These are phyloP conservation scores for Atractiella rhizophila DNA, from an alignment of 768 basidiomycete genomes.

Conservation along the genomic window DNA sequence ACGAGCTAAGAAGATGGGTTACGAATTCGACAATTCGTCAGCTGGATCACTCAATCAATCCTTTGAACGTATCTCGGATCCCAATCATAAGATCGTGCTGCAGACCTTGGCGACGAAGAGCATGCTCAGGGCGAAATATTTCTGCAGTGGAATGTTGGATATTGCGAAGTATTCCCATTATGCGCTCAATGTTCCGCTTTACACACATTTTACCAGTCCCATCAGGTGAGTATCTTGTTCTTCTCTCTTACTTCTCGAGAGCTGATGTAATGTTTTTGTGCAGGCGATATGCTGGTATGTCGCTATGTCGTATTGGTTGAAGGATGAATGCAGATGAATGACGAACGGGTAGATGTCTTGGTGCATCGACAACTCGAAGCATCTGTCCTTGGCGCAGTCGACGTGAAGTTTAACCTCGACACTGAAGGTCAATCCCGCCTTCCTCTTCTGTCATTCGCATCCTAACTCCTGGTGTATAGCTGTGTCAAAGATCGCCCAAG, in stretches of 20 bases:
- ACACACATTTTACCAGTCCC: slow-evolving; percentile 59
- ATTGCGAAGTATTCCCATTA: slow-evolving; percentile 94
- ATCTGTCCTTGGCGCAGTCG: slow-evolving; percentile 39
- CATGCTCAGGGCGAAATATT: slow-evolving; percentile 89
- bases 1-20: slow-evolving; percentile 59
- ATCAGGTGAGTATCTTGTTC: too few species aligned
- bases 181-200: slow-evolving; percentile 65
- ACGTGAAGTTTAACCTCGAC: slow-evolving; percentile 11
- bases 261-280: too few species aligned
- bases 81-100: slow-evolving; percentile 39
- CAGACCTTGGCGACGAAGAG: slow-evolving; percentile 66
- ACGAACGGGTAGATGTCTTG: slow-evolving; percentile 68
- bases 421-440: background rate
- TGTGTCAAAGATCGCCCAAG: slow-evolving; percentile 89
- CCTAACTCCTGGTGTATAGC: slow-evolving; percentile 89
- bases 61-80: slow-evolving; percentile 40
- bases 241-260: too few species aligned
- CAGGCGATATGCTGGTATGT: slow-evolving; percentile 30
- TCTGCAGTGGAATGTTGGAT: slow-evolving; percentile 96
- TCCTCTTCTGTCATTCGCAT: slow-evolving; percentile 22
- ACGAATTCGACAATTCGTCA: slow-evolving; percentile 51
- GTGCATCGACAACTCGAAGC: slow-evolving; percentile 93
- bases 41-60: slow-evolving; percentile 62
- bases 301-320: slow-evolving; percentile 70
- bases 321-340: too few species aligned